These are phyloP conservation scores for Nidularia pulvinata DNA, from an alignment of 768 basidiomycete species.

Conservation along the genomic window DNA sequence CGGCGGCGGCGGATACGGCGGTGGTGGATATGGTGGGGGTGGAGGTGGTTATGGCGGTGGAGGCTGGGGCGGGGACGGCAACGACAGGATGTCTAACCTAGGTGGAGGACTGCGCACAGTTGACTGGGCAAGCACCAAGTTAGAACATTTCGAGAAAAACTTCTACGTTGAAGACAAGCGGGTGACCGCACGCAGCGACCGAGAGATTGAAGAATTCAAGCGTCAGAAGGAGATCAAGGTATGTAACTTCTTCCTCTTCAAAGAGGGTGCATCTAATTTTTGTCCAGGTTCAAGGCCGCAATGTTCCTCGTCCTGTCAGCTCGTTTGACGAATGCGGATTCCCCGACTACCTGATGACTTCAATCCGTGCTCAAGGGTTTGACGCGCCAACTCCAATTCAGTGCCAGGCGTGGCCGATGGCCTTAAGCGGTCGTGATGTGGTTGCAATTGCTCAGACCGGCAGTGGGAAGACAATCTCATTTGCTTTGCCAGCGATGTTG, in stretches of 20 bases:
- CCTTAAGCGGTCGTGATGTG: constrained; percentile 89
- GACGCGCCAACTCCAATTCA: constrained; percentile 91
- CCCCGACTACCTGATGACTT: constrained; percentile 93
- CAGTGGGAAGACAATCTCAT: constrained; percentile 98
- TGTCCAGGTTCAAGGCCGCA: constrained; percentile 79
- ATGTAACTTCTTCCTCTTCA: constrained; percentile 7
- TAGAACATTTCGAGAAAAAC: constrained; percentile 96
- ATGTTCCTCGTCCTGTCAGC: constrained; percentile 87
- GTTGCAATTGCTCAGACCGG: constrained; percentile 98
- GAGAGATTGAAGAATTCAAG: constrained; percentile 89
- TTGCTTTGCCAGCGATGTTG: constrained; percentile 98
- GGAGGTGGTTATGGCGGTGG: constrained; percentile 48
- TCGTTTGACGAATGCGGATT: constrained; percentile 95
- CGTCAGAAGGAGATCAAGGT: constrained; percentile 88
- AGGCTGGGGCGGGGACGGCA: constrained; percentile 52
- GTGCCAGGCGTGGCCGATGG: constrained; percentile 99
- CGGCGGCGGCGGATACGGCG: constrained; percentile 21
- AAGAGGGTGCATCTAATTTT: not conserved
- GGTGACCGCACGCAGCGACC: constrained; percentile 73
- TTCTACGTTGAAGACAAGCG: constrained; percentile 93
- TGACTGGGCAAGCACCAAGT: constrained; percentile 77
- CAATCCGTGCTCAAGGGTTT: constrained; percentile 96
- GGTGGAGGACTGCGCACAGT: constrained; percentile 82
- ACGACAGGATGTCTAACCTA: constrained; percentile 79
- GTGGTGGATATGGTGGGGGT: constrained; percentile 38